phyloP scores from a whole-genome alignment of 345 rosid genomes.

The Aquilaria sinensis region DNA sequence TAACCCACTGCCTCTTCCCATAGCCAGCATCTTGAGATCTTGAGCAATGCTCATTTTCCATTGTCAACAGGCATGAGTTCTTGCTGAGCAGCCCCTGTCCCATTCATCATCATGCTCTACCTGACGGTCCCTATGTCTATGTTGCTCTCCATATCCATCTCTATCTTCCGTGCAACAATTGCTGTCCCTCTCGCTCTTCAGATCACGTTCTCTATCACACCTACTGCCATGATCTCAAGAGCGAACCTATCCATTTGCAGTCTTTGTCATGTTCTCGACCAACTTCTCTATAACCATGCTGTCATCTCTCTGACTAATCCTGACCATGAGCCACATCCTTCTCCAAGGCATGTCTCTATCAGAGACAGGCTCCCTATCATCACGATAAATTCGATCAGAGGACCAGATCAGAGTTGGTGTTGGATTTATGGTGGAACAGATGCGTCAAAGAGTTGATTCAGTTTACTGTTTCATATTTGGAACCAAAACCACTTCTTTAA shows the following conservation, averaged over 20 bases:
- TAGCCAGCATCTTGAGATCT: slow-evolving; percentile 70
- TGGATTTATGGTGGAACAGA: too few species aligned
- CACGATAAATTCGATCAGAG: slow-evolving; percentile 57
- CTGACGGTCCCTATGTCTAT: slow-evolving; percentile 53
- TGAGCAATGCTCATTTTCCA: slow-evolving; percentile 62
- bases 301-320: slow-evolving; percentile 52
- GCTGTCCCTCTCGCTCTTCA: slow-evolving; percentile 48
- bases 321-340: slow-evolving; percentile 48
- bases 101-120: slow-evolving; percentile 56
- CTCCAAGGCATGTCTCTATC: slow-evolving; percentile 59
- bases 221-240: slow-evolving; percentile 51
- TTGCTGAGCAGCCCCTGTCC: slow-evolving; percentile 69
- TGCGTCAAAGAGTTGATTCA: too few species aligned
- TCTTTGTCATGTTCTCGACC: slow-evolving; percentile 58
- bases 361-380: slow-evolving; percentile 42
- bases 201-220: slow-evolving; percentile 43
- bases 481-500: too few species aligned
- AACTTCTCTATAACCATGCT: slow-evolving; percentile 47
- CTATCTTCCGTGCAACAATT: slow-evolving; percentile 54
- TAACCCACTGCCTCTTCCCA: slow-evolving; percentile 62
- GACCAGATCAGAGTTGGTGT: slow-evolving; percentile 34
- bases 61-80: slow-evolving; percentile 56
- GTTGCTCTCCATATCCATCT: slow-evolving; percentile 55
- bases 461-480: too few species aligned
- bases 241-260: slow-evolving; percentile 55